These are phyloP conservation scores for Colletotrichum scovillei DNA, from an alignment of 2,329 filamentous ascomycete species.

Conservation along the genomic window DNA sequence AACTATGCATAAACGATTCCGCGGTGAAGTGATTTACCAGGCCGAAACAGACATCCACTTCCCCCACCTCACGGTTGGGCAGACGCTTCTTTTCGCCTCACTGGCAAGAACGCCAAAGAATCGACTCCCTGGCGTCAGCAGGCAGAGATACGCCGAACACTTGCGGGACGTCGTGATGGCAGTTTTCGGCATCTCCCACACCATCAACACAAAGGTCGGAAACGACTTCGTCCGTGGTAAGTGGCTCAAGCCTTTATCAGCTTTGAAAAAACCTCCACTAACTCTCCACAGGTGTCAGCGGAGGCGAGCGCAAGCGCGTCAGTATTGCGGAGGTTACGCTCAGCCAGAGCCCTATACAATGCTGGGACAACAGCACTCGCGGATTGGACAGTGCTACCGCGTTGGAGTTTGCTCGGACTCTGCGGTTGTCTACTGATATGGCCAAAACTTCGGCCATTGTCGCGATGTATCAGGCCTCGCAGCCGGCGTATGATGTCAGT, in stretches of 20 bases:
- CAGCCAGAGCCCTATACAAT: conserved; percentile 41
- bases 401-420: conserved; percentile 38
- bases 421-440: conserved; percentile 42
- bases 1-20: conserved; percentile 41
- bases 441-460: conserved; percentile 38
- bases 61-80: conserved; percentile 67
- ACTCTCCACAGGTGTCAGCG: conserved; percentile 52
- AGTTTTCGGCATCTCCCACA: conserved; percentile 65
- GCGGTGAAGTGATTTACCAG: conserved; percentile 75
- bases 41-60: conserved; percentile 75
- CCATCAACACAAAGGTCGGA: conserved; percentile 63
- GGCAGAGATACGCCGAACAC: conserved; percentile 60
- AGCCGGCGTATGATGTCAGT: conserved; percentile 62
- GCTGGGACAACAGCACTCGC: conserved; percentile 60
- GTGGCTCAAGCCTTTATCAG: no score
- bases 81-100: conserved; percentile 71
- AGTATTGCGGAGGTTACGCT: conserved; percentile 49
- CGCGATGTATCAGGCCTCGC: conserved; percentile 70
- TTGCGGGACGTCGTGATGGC: conserved; percentile 65
- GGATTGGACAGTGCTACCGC: conserved; percentile 47
- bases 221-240: conserved; percentile 62
- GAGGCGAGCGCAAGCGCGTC: conserved; percentile 61
- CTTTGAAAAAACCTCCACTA: no score
- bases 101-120: conserved; percentile 55
- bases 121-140: conserved; percentile 65